Evolutionary conservation across 2,329 filamentous ascomycete species (phyloP), one percentile per base, ranked within the genome.

Genomic region (Acarospora socialis): DNA sequence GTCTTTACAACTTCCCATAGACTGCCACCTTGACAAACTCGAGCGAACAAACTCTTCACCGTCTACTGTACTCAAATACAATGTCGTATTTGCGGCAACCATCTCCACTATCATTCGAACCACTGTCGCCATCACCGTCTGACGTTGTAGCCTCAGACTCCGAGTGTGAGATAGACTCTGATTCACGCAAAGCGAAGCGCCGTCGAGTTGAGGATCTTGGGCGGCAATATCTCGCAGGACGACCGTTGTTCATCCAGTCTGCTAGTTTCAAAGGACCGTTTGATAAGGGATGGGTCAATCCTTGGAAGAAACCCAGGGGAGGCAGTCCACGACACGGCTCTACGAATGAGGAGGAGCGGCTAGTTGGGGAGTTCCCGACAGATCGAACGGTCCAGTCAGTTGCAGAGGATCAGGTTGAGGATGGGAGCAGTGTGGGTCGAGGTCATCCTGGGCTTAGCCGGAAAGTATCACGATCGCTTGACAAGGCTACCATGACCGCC

Each of bases 211-310:
- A 64, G 45, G 48, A 41, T 21, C 46, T 56, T 19, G 60, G 47
- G 12, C 50, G 50, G 26, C 47, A 53, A 6, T 63, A 64, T 44
- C 44, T 61, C 22, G 44, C 55, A 20, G 61, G 61, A 16, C 45
- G 49, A 17, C 50, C 52, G 10, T 44, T 61, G 7, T 63, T 61
- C 34, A 63, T 66, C 26, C 44, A 59, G 7, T 61, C 55, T 4
- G 61, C 61, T 8, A 52, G 52, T 6, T 46, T 66, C 13, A 53
- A 48, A 25, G 62, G 62, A 0, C 61, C 61, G 2, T 59, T 66
- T 19, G 51, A 57, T 4, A 37, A 51, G 15, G 51, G 43, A 16
- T 66, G 62, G 62, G 39, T 42, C 4, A 65, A 65, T 41, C 62
- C 61, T 2, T 65, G 61, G 61, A 50, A 39, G 28, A 53, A 51